A percentile compares a stretch with the other conserved stretches of the same genome.
Conservation (phyloP, 2,329 filamentous ascomycete species). For the Fusarium staphyleae region DNA sequence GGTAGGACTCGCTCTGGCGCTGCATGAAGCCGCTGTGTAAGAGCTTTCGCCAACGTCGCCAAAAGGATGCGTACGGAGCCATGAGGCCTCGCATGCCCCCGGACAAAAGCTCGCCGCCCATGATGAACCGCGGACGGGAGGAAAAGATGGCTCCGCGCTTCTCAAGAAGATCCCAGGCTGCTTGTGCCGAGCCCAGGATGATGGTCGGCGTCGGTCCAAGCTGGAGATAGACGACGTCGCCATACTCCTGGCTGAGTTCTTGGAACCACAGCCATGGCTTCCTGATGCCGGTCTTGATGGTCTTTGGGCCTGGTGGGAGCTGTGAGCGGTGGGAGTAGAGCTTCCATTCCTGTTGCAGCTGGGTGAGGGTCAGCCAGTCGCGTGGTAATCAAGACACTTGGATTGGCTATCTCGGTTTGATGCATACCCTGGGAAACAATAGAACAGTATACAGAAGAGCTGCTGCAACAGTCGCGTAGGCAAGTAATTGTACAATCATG, state of each 20-base stretch:
- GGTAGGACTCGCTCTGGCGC: conserved; percentile 52
- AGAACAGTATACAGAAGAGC: conserved; percentile 26
- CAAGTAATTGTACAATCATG: conserved; percentile 19
- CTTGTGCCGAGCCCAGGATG: conserved; percentile 51
- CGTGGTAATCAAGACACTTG: not conserved
- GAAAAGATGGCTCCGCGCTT: conserved; percentile 53
- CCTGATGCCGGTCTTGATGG: conserved; percentile 47
- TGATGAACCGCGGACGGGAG: conserved; percentile 55
- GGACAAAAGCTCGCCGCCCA: conserved; percentile 53
- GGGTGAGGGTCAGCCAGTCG: not conserved
- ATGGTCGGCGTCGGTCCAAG: conserved; percentile 53
- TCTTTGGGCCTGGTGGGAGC: conserved; percentile 50
- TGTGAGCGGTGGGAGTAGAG: conserved; percentile 49
- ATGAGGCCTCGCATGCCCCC: conserved; percentile 52
- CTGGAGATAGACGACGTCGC: conserved; percentile 53
- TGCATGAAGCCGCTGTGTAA: conserved; percentile 54
- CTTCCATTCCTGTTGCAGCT: conserved; percentile 50
- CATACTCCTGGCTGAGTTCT: conserved; percentile 48
- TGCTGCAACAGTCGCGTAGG: not conserved
- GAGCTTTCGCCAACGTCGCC: conserved; percentile 53
- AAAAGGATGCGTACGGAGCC: conserved; percentile 52
- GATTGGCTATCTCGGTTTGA: not conserved
- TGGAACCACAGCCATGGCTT: conserved; percentile 55
- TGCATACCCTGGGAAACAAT: conserved; percentile 27
- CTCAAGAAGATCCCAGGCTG: conserved; percentile 54